Evolutionary conservation across 345 rosid genomes (phyloP).

Genomic region (Trapa bicornis): DNA sequence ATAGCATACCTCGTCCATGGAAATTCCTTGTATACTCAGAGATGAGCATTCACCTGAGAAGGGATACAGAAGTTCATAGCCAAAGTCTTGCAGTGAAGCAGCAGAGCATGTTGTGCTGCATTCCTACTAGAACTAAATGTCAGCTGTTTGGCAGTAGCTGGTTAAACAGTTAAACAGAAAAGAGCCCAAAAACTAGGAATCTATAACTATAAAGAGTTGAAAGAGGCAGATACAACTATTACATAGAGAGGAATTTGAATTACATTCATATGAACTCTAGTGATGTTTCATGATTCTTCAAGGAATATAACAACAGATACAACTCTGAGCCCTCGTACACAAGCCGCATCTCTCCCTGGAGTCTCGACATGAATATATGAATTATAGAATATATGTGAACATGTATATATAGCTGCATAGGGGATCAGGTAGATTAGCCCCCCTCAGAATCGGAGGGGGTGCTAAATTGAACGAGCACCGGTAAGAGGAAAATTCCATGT

Average conservation of each 20-base stretch:
- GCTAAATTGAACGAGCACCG: neutral
- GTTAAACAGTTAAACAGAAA: neutral
- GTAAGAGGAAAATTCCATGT: no score
- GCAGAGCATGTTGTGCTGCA: slow-evolving; percentile 21
- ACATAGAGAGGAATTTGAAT: neutral
- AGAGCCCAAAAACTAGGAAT: neutral
- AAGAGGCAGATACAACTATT: neutral
- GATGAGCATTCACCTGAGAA: slow-evolving; percentile 48
- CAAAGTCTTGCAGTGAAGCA: slow-evolving; percentile 52
- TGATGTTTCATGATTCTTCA: no score
- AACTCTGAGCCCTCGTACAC: neutral
- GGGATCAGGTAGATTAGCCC: neutral
- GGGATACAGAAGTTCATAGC: slow-evolving; percentile 64
- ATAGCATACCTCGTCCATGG: slow-evolving; percentile 32
- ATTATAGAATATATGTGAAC: no score
- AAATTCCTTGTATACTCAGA: slow-evolving; percentile 42
- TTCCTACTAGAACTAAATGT: neutral
- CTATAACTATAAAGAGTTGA: no score
- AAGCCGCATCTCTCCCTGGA: neutral
- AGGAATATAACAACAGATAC: neutral
- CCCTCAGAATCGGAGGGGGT: neutral
- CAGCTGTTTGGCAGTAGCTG: neutral
- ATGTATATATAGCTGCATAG: neutral
- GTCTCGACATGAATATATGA: no score
- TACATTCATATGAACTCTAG: no score